Conservation (phyloP, 768 basidiomycete genomes). For the Termitomyces sp. region DNA sequence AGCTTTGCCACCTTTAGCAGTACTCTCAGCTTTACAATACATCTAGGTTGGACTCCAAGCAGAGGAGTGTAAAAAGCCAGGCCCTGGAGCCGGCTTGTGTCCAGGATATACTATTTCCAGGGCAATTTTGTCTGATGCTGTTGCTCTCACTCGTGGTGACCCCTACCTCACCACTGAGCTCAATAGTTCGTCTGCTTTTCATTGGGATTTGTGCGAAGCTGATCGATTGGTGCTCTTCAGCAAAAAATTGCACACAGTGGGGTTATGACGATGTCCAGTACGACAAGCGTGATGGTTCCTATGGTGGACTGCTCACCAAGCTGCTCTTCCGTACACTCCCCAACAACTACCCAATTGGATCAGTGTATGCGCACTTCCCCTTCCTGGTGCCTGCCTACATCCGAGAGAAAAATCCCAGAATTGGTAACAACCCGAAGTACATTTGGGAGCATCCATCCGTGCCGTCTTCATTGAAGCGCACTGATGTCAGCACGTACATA, state of each 20-base stretch:
- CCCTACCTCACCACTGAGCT: conserved; percentile 75
- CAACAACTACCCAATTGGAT: conserved; percentile 59
- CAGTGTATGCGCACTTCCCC: conserved; percentile 77
- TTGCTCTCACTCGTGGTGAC: conserved; percentile 74
- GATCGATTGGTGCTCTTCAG: conserved; percentile 27
- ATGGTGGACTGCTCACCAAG: conserved; percentile 71
- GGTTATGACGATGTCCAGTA: conserved; percentile 71
- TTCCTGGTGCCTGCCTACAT: conserved; percentile 62
- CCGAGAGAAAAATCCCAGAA: conserved; percentile 28
- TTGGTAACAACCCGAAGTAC: conserved; percentile 43
- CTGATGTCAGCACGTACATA: conserved; percentile 28
- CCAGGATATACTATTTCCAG: conserved; percentile 83
- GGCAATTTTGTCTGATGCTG: conserved; percentile 80
- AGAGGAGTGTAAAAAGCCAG: conserved; percentile 64
- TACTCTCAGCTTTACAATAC: background rate
- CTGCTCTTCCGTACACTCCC: conserved; percentile 73
- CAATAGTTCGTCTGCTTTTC: conserved; percentile 51
- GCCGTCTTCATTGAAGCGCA: conserved; percentile 16
- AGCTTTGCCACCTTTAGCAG: conserved; percentile 17
- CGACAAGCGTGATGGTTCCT: conserved; percentile 64
- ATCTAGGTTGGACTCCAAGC: conserved; percentile 62
- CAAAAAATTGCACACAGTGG: conserved; percentile 76
- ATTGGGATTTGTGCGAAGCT: background rate
- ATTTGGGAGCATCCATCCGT: conserved; percentile 51
- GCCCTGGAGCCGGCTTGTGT: conserved; percentile 72